Percentiles rank a stretch among this genome's conserved stretches.
These are phyloP conservation scores for Rosa hybrid DNA, from an alignment of 331 rosid species.

Conservation along the genomic window DNA sequence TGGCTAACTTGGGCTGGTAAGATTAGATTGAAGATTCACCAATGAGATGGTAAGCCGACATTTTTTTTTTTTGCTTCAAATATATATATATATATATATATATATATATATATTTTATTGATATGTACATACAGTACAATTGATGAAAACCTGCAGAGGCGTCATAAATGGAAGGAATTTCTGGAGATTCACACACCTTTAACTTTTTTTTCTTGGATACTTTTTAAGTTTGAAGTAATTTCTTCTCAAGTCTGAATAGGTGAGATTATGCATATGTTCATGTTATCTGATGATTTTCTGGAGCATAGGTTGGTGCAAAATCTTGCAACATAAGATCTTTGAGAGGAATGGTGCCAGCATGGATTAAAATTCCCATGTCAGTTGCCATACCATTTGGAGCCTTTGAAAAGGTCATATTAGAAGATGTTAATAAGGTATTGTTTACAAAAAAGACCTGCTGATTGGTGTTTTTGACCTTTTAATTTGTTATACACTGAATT, in stretches of 20 bases:
- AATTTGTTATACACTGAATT: neutral
- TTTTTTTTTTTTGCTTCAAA: too few species aligned
- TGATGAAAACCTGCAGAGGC: neutral
- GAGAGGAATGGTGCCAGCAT: constrained; percentile 34
- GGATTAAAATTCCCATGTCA: constrained; percentile 43
- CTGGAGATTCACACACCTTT: too few species aligned
- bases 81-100: too few species aligned
- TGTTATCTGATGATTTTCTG: constrained; percentile 5
- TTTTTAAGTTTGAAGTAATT: too few species aligned
- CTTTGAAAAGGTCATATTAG: constrained; percentile 33
- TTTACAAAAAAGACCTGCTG: neutral
- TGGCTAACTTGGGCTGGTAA: constrained; percentile 39
- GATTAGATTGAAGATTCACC: constrained; percentile 30
- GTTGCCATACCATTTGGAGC: constrained; percentile 42
- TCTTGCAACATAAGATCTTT: constrained; percentile 32
- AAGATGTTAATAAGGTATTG: constrained; percentile 35
- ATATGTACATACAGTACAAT: neutral
- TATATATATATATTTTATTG: neutral
- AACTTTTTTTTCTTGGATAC: too few species aligned
- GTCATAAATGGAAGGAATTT: neutral
- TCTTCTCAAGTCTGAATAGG: neutral
- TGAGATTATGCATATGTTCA: neutral
- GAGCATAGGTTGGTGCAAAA: constrained; percentile 35
- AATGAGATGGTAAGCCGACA: constrained; percentile 31
- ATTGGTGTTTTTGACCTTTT: neutral